A percentile compares a stretch with the other conserved stretches of the same genome.
Conservation (phyloP, 2,329 filamentous ascomycete species). For the Ophiocordyceps camponoti-leonardi region DNA sequence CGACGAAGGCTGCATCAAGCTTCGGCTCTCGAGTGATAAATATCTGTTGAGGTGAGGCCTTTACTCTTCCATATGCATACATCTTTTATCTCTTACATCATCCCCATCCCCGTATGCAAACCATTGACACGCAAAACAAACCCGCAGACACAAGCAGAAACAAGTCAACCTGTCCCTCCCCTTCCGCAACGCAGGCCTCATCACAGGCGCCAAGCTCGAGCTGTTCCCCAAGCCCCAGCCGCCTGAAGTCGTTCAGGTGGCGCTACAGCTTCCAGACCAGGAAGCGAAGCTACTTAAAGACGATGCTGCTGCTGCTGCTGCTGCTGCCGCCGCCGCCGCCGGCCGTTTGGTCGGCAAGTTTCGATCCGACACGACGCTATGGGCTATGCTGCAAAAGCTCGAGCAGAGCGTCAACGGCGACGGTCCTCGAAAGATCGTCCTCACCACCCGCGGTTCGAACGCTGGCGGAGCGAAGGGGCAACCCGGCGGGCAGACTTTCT, state of each 20-base stretch:
- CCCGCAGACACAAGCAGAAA: slow-evolving; percentile 62
- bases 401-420: slow-evolving; percentile 53
- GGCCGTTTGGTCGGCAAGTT: slow-evolving; percentile 67
- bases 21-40: slow-evolving; percentile 53
- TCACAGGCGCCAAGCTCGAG: slow-evolving; percentile 78
- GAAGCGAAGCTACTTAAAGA: slow-evolving; percentile 45
- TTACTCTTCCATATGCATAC: not conserved
- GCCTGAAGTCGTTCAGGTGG: slow-evolving; percentile 70
- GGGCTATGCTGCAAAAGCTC: slow-evolving; percentile 79
- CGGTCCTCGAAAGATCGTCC: slow-evolving; percentile 47
- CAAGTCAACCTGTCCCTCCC: slow-evolving; percentile 70
- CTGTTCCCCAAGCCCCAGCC: slow-evolving; percentile 77
- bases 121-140: not conserved
- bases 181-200: slow-evolving; percentile 67
- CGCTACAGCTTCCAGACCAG: slow-evolving; percentile 64
- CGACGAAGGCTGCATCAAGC: slow-evolving; percentile 72
- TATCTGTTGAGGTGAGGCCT: slow-evolving; percentile 60
- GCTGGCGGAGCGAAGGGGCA: slow-evolving; percentile 33
- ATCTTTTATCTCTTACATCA: too few relatives aligned
- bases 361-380: slow-evolving; percentile 72
- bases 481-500: slow-evolving; percentile 58
- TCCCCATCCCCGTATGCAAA: too few relatives aligned
- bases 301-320: too few relatives aligned
- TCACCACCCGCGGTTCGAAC: slow-evolving; percentile 61
- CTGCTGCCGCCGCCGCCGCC: slow-evolving; percentile 30